Percentiles rank a stretch among this genome's conserved stretches.
Evolutionary conservation across 192 early-diverging fungal species (phyloP).

Genomic region (Podila epigama): DNA sequence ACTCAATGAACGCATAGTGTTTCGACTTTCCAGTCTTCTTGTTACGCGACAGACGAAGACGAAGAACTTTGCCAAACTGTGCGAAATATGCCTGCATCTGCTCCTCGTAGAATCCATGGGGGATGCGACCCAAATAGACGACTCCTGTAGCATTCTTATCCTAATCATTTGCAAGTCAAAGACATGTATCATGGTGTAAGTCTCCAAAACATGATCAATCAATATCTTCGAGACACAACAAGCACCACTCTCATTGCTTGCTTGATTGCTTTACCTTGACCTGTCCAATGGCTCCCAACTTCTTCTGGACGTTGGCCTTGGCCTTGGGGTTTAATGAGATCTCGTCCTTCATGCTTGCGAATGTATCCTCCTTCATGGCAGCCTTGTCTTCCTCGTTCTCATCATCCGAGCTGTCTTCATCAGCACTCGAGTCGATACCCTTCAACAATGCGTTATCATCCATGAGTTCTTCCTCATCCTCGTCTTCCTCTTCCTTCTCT

Average conservation of each 20-base stretch:
- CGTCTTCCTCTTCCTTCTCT: conserved; percentile 45
- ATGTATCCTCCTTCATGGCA: conserved; percentile 48
- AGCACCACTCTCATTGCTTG: not conserved
- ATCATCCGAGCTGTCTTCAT: conserved; percentile 42
- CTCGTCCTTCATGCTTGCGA: conserved; percentile 48
- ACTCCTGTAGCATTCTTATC: conserved; percentile 66
- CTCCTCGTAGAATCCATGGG: conserved; percentile 95
- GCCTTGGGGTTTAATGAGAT: conserved; percentile 51
- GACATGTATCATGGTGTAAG: not conserved
- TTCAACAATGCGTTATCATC: conserved; percentile 55
- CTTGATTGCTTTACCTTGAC: conserved; percentile 16
- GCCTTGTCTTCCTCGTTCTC: conserved; percentile 39
- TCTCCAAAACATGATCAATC: not conserved
- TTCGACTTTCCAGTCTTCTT: conserved; percentile 91
- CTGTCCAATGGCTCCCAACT: conserved; percentile 21
- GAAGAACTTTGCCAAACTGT: conserved; percentile 89
- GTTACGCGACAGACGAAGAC: conserved; percentile 84
- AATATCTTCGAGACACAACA: not conserved
- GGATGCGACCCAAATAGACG: conserved; percentile 90
- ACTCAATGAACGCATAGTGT: conserved; percentile 97
- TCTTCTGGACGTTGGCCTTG: conserved; percentile 29
- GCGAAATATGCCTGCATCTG: conserved; percentile 91
- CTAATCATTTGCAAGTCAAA: conserved; percentile 1
- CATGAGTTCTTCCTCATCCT: conserved; percentile 49
- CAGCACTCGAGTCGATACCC: conserved; percentile 46